Evolutionary conservation across 2,329 filamentous ascomycete genomes (phyloP), one percentile per base, ranked within the genome.

Genomic region (Fusarium proliferatum): DNA sequence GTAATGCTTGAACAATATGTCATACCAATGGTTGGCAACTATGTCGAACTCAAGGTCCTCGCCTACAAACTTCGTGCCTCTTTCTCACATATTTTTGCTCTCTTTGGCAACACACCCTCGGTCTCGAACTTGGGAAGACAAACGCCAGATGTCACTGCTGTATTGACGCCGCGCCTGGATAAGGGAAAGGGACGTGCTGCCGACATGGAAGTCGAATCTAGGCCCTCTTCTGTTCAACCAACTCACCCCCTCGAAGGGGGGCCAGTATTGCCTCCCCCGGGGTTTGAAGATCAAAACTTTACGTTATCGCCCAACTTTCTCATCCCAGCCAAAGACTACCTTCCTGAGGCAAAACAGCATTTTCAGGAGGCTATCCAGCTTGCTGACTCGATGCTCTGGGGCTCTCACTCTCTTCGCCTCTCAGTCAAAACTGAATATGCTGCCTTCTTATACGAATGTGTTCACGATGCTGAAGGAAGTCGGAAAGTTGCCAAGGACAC

Each of bases 81-180:
- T 26, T 97, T 98, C 80, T 96, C 97, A 78, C 96, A 99, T 84
- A 94, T 99, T 74, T 97, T 97, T 81, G 96, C 97, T 61, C 88
- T 98, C 17, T 98, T 98, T 80, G 94, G 98, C 85, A 98, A 98
- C 82, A 91, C 94, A 60, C 96, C 96, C 1, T 88, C 92, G 0
- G 89, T 97, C 64, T 92, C 91, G 49, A 85, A 87, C 41, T 87
- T 90, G 78, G 87, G 87, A 26, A 84, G 88, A 67, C 84, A 86
- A 71, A 86, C 85, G 2, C 85, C 87, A 17, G 86, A 88, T 56
- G 80, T 84, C 53, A 82, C 81, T 19, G 81, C 81, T 69, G 77
- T 80, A 13, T 71, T 82, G 36, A 80, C 82, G 19, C 80, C 83
- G 17, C 76, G 64, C 78, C 38, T 82, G 81, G 46, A 74, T 80